Evolutionary conservation across 306 rosid species (phyloP).

Genomic region (Sophora flavescens): DNA sequence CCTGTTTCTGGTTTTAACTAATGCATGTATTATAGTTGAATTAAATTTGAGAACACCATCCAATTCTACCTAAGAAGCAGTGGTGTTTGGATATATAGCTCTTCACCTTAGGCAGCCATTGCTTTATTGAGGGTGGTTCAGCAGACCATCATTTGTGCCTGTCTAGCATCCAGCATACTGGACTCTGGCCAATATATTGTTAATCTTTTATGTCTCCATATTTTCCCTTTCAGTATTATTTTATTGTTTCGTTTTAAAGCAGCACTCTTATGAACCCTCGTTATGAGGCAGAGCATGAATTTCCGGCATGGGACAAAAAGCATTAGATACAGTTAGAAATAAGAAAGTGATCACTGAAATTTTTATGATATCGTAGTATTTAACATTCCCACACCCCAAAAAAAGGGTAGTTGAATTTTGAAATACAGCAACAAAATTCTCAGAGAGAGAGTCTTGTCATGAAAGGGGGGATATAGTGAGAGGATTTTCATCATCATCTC

Average conservation of each 20-base stretch:
- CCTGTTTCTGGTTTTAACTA: constrained; percentile 3
- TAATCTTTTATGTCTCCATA: constrained; percentile 39
- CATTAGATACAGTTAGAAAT: constrained; percentile 59
- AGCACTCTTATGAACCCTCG: constrained; percentile 57
- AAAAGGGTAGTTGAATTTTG: constrained; percentile 39
- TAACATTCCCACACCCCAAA: constrained; percentile 38
- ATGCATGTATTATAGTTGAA: too few relatives aligned
- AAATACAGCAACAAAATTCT: constrained; percentile 41
- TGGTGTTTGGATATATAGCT: too few relatives aligned
- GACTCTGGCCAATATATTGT: constrained; percentile 32
- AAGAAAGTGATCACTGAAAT: constrained; percentile 58
- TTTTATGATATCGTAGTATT: constrained; percentile 43
- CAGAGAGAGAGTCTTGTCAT: constrained; percentile 52
- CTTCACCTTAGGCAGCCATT: too few relatives aligned
- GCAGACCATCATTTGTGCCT: constrained; percentile 40
- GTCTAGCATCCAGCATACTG: constrained; percentile 36
- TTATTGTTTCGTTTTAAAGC: constrained; percentile 50
- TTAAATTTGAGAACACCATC: too few relatives aligned
- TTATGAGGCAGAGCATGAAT: constrained; percentile 74
- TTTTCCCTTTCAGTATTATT: constrained; percentile 43
- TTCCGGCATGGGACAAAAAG: constrained; percentile 73
- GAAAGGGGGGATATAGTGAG: constrained; percentile 35
- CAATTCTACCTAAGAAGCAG: too few relatives aligned
- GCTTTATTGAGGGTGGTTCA: too few relatives aligned
- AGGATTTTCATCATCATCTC: constrained; percentile 62